Conservation (phyloP, 1,284 basidiomycete species). For the Marasmius tenuissimus region DNA sequence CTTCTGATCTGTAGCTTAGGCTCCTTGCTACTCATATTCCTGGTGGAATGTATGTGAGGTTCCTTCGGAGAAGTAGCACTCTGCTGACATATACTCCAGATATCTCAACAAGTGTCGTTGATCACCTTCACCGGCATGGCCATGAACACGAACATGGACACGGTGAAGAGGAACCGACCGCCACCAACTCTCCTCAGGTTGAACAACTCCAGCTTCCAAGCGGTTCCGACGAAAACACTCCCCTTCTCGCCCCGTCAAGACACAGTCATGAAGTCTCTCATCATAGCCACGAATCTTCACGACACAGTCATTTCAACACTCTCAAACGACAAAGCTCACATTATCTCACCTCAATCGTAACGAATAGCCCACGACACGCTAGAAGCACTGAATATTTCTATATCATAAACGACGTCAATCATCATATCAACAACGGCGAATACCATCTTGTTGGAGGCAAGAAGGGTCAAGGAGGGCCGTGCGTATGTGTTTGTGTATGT, state of each 20-base stretch:
- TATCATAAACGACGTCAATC: slow-evolving; percentile 17
- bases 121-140: slow-evolving; percentile 52
- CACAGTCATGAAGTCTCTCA: not conserved
- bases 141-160: slow-evolving; percentile 40
- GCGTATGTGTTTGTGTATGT: slow-evolving; percentile 17
- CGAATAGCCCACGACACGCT: slow-evolving; percentile 13
- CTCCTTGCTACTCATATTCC: slow-evolving; percentile 68
- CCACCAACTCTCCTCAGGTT: slow-evolving; percentile 11
- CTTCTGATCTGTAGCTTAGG: slow-evolving; percentile 41
- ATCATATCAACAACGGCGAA: slow-evolving; percentile 17
- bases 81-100: slow-evolving; percentile 38
- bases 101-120: slow-evolving; percentile 70
- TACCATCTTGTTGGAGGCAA: slow-evolving; percentile 16
- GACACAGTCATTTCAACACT: not conserved
- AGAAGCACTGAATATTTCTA: slow-evolving; percentile 26
- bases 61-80: not conserved
- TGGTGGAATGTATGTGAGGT: slow-evolving; percentile 68
- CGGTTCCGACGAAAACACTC: slow-evolving; percentile 4
- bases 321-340: slow-evolving; percentile 18
- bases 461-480: not conserved
- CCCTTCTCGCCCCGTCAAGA: slow-evolving; percentile 4
- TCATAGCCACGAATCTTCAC: not conserved
- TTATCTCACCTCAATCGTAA: slow-evolving; percentile 14
- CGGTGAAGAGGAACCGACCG: slow-evolving; percentile 12
- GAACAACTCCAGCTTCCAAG: slow-evolving; percentile 7